Percentiles rank a stretch among this genome's conserved stretches.
Conservation (phyloP, 225 moss, liverwort and hornwort species). For the Physcomitrellopsis africana region DNA sequence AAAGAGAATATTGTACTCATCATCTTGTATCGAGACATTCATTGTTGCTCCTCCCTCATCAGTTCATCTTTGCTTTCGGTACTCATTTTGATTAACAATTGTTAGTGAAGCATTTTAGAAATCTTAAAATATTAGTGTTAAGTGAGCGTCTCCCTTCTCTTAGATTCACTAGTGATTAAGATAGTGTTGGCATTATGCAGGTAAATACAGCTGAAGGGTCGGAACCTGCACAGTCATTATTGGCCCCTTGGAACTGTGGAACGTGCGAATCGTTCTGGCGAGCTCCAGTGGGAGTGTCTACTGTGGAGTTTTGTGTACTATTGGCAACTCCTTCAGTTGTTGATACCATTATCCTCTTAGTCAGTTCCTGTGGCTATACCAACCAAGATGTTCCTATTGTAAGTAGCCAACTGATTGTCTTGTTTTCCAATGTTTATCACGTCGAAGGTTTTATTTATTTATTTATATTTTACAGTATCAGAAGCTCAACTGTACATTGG, state of each 20-base stretch:
- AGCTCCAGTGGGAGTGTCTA: slow-evolving; percentile 69
- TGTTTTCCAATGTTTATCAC: neutral
- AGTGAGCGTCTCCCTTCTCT: neutral
- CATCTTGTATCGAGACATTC: neutral
- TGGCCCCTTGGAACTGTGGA: slow-evolving; percentile 65
- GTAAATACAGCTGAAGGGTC: slow-evolving; percentile 63
- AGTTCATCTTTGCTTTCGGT: slow-evolving; percentile 9
- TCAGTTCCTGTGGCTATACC: slow-evolving; percentile 74
- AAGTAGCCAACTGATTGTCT: slow-evolving; percentile 26
- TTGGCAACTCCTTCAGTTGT: slow-evolving; percentile 77
- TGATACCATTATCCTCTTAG: slow-evolving; percentile 69
- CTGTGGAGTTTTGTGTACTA: slow-evolving; percentile 77
- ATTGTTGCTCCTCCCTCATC: slow-evolving; percentile 11
- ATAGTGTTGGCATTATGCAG: slow-evolving; percentile 46
- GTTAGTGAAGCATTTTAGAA: neutral
- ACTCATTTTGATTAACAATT: neutral
- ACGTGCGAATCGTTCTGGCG: slow-evolving; percentile 60
- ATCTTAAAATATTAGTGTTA: neutral
- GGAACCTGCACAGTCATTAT: slow-evolving; percentile 72
- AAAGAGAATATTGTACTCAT: neutral
- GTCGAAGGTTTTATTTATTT: neutral
- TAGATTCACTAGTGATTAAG: slow-evolving; percentile 23
- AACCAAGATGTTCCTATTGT: slow-evolving; percentile 80
- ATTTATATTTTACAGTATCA: too few relatives aligned
- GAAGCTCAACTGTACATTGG: too few relatives aligned